Percentiles rank a stretch among this genome's conserved stretches.
These are phyloP conservation scores for Fusarium chlamydosporum DNA, from an alignment of 2,329 filamentous ascomycete species.

Conservation along the genomic window DNA sequence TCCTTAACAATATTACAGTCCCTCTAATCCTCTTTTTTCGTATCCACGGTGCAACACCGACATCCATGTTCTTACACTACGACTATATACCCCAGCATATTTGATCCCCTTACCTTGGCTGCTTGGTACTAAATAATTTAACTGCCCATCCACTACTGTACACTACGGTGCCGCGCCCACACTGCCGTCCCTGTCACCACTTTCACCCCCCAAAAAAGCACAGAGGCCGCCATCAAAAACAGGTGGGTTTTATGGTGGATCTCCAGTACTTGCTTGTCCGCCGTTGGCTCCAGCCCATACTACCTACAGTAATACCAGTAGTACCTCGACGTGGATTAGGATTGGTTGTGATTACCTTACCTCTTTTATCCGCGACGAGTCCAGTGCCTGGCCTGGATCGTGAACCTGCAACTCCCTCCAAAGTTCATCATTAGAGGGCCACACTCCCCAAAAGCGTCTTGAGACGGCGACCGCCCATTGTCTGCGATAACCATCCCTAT, in stretches of 20 bases:
- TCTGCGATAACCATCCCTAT: constrained; percentile 21
- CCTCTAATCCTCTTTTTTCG: constrained; percentile 34
- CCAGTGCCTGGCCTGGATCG: constrained; percentile 46
- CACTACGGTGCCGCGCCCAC: constrained; percentile 36
- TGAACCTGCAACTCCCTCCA: constrained; percentile 50
- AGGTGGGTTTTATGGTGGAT: constrained; percentile 48
- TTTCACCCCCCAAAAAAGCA: constrained; percentile 39
- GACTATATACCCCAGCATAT: constrained; percentile 44
- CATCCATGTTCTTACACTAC: constrained; percentile 44
- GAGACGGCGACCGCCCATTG: constrained; percentile 47
- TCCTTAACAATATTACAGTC: constrained; percentile 19
- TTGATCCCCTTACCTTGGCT: constrained; percentile 43
- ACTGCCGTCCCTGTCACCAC: constrained; percentile 35
- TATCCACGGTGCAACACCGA: constrained; percentile 34
- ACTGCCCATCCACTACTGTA: constrained; percentile 42
- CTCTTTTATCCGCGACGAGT: constrained; percentile 44
- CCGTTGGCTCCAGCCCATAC: constrained; percentile 31
- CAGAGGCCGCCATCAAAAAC: constrained; percentile 45
- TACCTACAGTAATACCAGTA: constrained; percentile 8
- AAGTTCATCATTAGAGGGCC: constrained; percentile 44
- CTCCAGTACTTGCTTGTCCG: constrained; percentile 42
- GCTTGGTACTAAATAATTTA: constrained; percentile 44
- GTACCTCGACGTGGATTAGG: constrained; percentile 34
- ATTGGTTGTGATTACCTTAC: constrained; percentile 32
- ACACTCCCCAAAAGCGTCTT: constrained; percentile 28